Conservation (phyloP, 192 early-diverging fungal species). For the Spizellomyces punctatus region DNA sequence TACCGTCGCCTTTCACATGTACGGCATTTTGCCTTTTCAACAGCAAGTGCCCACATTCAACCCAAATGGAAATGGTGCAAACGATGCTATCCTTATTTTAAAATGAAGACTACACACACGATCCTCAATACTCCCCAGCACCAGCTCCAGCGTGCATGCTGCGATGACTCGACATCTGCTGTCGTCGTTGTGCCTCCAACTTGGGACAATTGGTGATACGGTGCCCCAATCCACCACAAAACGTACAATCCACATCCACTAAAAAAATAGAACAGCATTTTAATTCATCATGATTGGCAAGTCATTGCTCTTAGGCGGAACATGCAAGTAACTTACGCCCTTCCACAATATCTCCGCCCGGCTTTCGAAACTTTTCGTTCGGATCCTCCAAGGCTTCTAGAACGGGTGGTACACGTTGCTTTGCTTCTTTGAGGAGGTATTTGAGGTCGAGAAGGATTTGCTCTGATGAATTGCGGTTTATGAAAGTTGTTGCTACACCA, state of each 20-base stretch:
- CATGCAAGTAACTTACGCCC: constrained; percentile 17
- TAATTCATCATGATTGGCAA: neutral
- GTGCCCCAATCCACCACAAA: constrained; percentile 95
- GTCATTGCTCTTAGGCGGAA: neutral
- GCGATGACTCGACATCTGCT: constrained; percentile 68
- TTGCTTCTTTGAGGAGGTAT: constrained; percentile 86
- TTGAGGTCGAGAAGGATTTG: constrained; percentile 95
- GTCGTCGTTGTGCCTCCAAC: constrained; percentile 51
- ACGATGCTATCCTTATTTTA: too few relatives aligned
- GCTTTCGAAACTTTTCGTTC: constrained; percentile 72
- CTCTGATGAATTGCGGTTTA: constrained; percentile 87
- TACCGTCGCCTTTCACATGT: too few relatives aligned
- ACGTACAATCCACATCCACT: constrained; percentile 74
- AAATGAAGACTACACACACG: too few relatives aligned
- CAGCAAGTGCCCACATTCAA: too few relatives aligned
- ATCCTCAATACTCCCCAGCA: constrained; percentile 28
- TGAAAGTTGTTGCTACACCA: constrained; percentile 96
- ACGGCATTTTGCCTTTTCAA: too few relatives aligned
- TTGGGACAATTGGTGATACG: constrained; percentile 82
- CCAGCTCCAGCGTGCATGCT: constrained; percentile 42
- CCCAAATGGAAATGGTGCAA: too few relatives aligned
- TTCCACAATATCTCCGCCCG: constrained; percentile 52
- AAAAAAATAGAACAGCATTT: constrained; percentile 36
- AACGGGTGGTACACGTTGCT: constrained; percentile 89
- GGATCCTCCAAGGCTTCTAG: constrained; percentile 86